Evolutionary conservation across 2,329 filamentous ascomycete species (phyloP).

Genomic region (Phialemonium atrogriseum): DNA sequence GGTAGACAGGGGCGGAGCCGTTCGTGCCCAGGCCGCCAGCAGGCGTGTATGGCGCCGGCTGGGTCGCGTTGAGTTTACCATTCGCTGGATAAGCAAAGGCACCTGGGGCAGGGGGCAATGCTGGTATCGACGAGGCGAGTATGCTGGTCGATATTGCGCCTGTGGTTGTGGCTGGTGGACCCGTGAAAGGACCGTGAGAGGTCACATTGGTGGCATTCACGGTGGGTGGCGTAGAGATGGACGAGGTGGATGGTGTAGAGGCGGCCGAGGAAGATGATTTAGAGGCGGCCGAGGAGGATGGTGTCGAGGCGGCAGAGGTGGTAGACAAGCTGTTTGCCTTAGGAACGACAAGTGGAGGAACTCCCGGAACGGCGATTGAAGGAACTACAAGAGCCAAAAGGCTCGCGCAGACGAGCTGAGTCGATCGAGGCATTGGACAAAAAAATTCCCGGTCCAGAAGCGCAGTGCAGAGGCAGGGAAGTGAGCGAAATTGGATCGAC

Average conservation of each 20-base stretch:
- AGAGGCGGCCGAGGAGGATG: too few species aligned
- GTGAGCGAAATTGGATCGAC: too few species aligned
- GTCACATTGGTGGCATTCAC: constrained; percentile 37
- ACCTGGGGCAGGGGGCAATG: constrained; percentile 47
- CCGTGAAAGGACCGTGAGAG: constrained; percentile 61
- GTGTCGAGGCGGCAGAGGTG: too few species aligned
- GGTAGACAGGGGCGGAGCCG: constrained; percentile 66
- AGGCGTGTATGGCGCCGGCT: constrained; percentile 66
- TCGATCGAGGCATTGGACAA: too few species aligned
- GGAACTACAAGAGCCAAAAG: too few species aligned
- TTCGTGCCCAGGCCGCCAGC: constrained; percentile 70
- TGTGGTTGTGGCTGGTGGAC: constrained; percentile 55
- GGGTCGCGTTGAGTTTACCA: constrained; percentile 56
- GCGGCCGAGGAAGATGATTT: too few species aligned
- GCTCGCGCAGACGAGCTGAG: too few species aligned
- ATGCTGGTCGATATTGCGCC: constrained; percentile 57
- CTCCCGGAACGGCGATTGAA: too few species aligned
- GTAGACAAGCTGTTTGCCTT: too few species aligned
- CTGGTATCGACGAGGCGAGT: constrained; percentile 48
- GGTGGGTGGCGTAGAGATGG: not conserved
- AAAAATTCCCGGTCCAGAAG: too few species aligned
- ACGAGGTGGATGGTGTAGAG: not conserved
- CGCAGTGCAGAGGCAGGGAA: too few species aligned
- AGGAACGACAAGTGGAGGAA: too few species aligned
- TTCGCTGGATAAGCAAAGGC: constrained; percentile 65